A percentile compares a stretch with the other conserved stretches of the same genome.
Evolutionary conservation across 2,329 filamentous ascomycete genomes (phyloP).

Genomic region (Calonectria crousiana): DNA sequence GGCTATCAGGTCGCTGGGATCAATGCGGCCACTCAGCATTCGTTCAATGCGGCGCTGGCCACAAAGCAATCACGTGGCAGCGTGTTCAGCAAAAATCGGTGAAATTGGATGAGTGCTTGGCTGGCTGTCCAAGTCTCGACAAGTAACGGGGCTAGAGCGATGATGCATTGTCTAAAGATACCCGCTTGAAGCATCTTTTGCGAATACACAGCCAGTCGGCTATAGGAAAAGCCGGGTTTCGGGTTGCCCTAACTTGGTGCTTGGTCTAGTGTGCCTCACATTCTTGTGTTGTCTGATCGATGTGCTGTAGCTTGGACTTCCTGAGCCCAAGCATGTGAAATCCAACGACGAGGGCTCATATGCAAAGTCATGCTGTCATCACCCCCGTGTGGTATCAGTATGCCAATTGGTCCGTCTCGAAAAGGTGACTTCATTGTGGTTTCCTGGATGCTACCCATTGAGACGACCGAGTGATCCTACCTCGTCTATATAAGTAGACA

Average conservation of each 20-base stretch:
- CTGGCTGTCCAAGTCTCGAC: not conserved
- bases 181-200: not conserved
- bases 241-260: not conserved
- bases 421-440: not conserved
- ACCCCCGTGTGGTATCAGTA: not conserved
- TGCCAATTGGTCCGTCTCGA: not conserved
- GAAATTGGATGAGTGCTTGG: not conserved
- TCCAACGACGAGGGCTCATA: not conserved
- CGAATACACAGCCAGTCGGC: not conserved
- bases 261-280: not conserved
- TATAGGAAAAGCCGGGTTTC: not conserved
- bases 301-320: not conserved
- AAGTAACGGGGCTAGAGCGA: not conserved
- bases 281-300: not conserved
- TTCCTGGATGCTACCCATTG: not conserved
- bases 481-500: slow-evolving; percentile 2
- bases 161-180: not conserved
- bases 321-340: not conserved
- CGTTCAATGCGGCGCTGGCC: not conserved
- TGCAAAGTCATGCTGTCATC: slow-evolving; percentile 4
- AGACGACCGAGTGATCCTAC: not conserved
- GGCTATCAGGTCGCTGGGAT: slow-evolving; percentile 27
- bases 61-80: slow-evolving; percentile 41
- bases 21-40: slow-evolving; percentile 36
- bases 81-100: not conserved